Evolutionary conservation across 176 grass and related monocot genomes (phyloP).

Genomic region (Urochloa ruziziensis): DNA sequence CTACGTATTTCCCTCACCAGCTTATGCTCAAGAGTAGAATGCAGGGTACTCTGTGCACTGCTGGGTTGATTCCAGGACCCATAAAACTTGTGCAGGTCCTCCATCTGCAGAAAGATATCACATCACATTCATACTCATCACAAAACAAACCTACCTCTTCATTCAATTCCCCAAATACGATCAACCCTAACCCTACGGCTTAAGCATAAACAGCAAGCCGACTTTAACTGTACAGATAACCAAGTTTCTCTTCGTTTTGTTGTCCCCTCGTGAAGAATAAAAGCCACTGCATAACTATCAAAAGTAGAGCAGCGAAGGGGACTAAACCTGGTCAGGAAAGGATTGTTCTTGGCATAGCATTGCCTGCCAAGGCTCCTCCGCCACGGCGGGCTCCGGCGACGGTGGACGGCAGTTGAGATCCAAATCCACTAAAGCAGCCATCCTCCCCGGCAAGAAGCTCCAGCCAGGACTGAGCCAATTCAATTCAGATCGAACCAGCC

Average conservation of each 20-base stretch:
- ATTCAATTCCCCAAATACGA: neutral
- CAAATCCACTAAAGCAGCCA: constrained; percentile 33
- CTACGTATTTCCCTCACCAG: neutral
- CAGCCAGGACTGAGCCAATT: neutral
- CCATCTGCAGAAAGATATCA: neutral
- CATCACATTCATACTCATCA: neutral
- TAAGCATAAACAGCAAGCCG: neutral
- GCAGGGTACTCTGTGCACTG: neutral
- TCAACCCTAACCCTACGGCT: neutral
- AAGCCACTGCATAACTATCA: neutral
- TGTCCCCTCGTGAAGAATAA: neutral
- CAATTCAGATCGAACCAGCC: constrained; percentile 4
- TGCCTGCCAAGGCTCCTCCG: neutral
- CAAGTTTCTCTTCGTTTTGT: neutral
- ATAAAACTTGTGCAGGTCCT: neutral
- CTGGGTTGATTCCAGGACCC: constrained; percentile 12
- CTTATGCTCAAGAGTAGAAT: neutral
- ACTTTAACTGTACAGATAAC: neutral
- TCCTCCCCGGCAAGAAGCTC: neutral
- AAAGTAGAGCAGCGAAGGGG: constrained; percentile 2
- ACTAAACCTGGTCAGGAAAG: constrained; percentile 15
- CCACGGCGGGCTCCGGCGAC: constrained; percentile 14
- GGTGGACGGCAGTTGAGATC: constrained; percentile 29
- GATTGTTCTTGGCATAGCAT: neutral
- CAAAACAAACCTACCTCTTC: neutral